Percentiles rank a stretch among this genome's conserved stretches.
Evolutionary conservation across 495 filamentous ascomycete genomes (phyloP).

Genomic region (Lophium mytilinum): DNA sequence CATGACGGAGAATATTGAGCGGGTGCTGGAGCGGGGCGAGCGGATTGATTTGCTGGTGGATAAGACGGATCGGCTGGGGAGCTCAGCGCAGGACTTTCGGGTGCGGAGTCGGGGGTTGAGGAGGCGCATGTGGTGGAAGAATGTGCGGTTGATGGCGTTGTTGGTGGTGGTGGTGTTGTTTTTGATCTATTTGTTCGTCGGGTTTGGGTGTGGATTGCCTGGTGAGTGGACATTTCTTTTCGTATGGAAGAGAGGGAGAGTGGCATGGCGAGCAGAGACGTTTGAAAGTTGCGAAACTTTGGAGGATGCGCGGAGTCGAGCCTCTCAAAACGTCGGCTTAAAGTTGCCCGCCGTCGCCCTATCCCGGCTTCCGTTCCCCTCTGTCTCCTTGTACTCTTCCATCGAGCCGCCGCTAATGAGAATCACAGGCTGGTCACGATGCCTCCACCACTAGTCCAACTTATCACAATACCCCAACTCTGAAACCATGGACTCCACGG

Average conservation of each 20-base stretch:
- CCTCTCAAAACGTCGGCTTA: too few species aligned
- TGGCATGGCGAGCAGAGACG: too few species aligned
- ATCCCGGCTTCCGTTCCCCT: too few species aligned
- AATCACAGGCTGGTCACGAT: too few species aligned
- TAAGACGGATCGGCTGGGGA: slow-evolving; percentile 88
- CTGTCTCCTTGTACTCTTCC: too few species aligned
- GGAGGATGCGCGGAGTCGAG: too few species aligned
- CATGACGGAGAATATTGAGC: slow-evolving; percentile 98
- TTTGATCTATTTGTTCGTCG: slow-evolving; percentile 70
- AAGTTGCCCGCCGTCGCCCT: too few species aligned
- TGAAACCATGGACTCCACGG: too few species aligned
- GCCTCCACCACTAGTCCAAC: too few species aligned
- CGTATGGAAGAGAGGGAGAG: neutral
- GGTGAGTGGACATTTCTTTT: slow-evolving; percentile 27
- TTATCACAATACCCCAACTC: too few species aligned
- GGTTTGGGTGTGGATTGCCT: slow-evolving; percentile 66
- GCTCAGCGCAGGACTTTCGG: slow-evolving; percentile 78
- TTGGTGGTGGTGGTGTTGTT: slow-evolving; percentile 74
- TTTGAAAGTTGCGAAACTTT: too few species aligned
- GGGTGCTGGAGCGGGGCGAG: slow-evolving; percentile 88
- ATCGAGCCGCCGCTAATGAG: too few species aligned
- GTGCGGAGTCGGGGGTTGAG: slow-evolving; percentile 77
- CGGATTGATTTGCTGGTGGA: slow-evolving; percentile 92
- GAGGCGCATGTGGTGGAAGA: slow-evolving; percentile 99
- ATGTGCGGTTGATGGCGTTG: slow-evolving; percentile 80